These are phyloP conservation scores for Harringtonia lauricola DNA, from an alignment of 2,329 filamentous ascomycete species.

Conservation along the genomic window DNA sequence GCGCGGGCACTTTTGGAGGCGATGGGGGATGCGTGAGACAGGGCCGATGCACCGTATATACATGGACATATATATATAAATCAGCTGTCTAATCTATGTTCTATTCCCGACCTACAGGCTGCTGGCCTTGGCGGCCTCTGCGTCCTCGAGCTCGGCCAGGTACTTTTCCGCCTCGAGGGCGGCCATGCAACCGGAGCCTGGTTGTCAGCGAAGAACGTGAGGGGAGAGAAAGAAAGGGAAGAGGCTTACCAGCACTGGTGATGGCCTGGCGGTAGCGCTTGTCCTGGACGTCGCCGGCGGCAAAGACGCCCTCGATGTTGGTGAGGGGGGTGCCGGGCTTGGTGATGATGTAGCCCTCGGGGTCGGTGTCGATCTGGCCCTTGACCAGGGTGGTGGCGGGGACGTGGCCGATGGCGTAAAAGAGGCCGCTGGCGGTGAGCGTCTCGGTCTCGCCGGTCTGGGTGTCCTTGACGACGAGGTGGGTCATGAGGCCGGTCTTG, in stretches of 20 bases:
- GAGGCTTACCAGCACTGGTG: conserved; percentile 76
- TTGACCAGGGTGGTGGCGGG: conserved; percentile 86
- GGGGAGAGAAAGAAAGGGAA: neutral
- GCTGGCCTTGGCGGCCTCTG: conserved; percentile 19
- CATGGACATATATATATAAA: neutral
- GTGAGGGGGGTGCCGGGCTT: conserved; percentile 81
- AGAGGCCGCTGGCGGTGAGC: conserved; percentile 83
- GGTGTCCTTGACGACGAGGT: conserved; percentile 73
- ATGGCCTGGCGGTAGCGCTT: conserved; percentile 97
- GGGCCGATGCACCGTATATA: too few relatives aligned
- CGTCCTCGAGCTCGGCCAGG: conserved; percentile 63
- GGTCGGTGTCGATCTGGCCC: conserved; percentile 73
- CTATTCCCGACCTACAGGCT: neutral
- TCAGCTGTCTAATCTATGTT: neutral
- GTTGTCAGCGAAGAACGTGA: neutral
- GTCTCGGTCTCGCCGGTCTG: conserved; percentile 66
- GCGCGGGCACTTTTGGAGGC: conserved; percentile 26
- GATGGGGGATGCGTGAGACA: conserved; percentile 16
- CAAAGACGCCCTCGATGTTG: conserved; percentile 84
- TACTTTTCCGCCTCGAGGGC: conserved; percentile 94
- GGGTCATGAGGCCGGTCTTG: conserved; percentile 70
- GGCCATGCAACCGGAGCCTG: conserved; percentile 78
- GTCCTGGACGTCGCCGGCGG: conserved; percentile 95
- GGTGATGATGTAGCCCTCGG: conserved; percentile 84
- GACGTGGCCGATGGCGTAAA: conserved; percentile 96